Evolutionary conservation across 129 eudicot species (phyloP), one percentile per base, ranked within the genome.

Genomic region (Saposhnikovia divaricata): DNA sequence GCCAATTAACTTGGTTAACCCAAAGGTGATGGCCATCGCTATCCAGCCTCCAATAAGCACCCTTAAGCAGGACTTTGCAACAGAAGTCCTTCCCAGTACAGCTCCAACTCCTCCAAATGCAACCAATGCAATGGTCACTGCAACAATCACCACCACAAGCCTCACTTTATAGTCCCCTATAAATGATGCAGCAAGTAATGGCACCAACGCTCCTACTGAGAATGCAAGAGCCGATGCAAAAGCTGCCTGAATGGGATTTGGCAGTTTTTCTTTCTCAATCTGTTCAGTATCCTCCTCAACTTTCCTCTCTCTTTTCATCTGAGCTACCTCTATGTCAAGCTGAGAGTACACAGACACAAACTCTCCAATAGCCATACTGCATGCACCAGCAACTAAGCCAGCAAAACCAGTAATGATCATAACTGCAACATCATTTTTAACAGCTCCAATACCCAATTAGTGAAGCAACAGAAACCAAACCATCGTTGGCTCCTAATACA

Each of bases 401-500:
- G 83, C 85, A 63, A 79, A 78, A 23, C 86, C 88, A 28, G 82
- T 82, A 9, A 85, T 65, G 21, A 85, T 70, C 86, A 85, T 85
- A 40, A 81, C 83, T 37, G 72, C 80, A 13, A 59, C 12, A n/a
- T 23, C 68, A 23, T 59, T 66, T 42, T 34, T 34, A 34, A 34
- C 37, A 34, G 37, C 37, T 34, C 37, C 37, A 34, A 34, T 34
- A 34, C 37, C 87, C 85, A 83, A 86, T 83, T 28, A 86, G 80
- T 13, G 87, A 86, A 44, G 87, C 81, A 48, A 75, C 79, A 4
- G 87, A 86, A 45, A 86, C 82, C 44, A 86, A 37, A 27, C 89
- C 89, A 77, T 86, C 89, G 25, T 83, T 86, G 80, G 89, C 89
- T 77, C 89, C 89, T 3, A 86, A 23, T 9, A 86, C 87, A n/a